Evolutionary conservation across 108 stramenopile genomes (phyloP).

Genomic region (Pseudonitzschia delicatissima): DNA sequence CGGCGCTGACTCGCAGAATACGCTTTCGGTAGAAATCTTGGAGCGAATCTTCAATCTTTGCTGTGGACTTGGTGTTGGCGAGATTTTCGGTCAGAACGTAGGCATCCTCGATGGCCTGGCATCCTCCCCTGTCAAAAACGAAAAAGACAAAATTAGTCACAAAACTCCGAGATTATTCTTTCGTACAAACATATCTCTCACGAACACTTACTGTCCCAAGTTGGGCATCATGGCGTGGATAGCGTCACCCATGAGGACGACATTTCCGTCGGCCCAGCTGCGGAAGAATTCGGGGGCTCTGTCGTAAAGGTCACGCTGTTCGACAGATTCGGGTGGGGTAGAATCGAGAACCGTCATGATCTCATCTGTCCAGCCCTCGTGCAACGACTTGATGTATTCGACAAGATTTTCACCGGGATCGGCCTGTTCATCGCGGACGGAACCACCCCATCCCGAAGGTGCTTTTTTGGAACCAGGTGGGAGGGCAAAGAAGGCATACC

Average conservation of each 20-base stretch:
- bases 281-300: conserved; percentile 85
- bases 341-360: conserved; percentile 89
- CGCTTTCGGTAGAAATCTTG: conserved; percentile 90
- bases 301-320: conserved; percentile 97
- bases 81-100: conserved; percentile 88
- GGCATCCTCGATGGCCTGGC: conserved; percentile 96
- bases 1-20: conserved; percentile 83
- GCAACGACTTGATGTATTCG: conserved; percentile 88
- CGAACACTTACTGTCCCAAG: conserved; percentile 63
- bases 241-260: conserved; percentile 93
- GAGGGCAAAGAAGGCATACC: conserved; percentile 98
- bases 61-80: conserved; percentile 67
- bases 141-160: neutral
- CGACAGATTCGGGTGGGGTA: conserved; percentile 88
- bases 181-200: neutral
- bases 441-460: conserved; percentile 83
- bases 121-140: conserved; percentile 62
- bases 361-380: conserved; percentile 93
- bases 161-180: neutral
- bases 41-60: conserved; percentile 66
- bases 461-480: conserved; percentile 93
- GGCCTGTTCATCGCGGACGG: conserved; percentile 54
- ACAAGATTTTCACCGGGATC: conserved; percentile 85
- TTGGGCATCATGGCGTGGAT: conserved; percentile 97
- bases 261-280: conserved; percentile 92